phyloP scores from a whole-genome alignment of 2,329 filamentous ascomycete genomes.

The Coniochaeta ligniaria region DNA sequence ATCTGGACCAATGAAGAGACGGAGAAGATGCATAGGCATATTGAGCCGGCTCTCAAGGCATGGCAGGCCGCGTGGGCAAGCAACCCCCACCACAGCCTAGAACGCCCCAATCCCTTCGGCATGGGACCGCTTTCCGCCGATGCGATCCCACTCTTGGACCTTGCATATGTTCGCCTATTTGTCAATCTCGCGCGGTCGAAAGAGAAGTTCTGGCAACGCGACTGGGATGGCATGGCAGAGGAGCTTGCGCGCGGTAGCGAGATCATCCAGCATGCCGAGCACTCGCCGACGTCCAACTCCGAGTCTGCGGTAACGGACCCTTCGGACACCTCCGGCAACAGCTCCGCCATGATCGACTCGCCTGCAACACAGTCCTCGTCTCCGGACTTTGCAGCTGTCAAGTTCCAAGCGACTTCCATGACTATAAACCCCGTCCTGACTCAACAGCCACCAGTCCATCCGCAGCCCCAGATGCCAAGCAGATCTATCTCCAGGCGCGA shows the following conservation, averaged over 20 bases:
- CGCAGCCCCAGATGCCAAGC: conserved; percentile 14
- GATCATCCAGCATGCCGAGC: conserved; percentile 64
- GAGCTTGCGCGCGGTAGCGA: conserved; percentile 76
- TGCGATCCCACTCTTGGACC: conserved; percentile 81
- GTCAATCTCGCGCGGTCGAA: conserved; percentile 90
- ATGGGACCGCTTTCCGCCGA: conserved; percentile 80
- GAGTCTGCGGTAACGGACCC: conserved; percentile 35
- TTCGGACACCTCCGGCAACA: conserved; percentile 38
- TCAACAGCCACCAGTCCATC: conserved; percentile 14
- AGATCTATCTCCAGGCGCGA: conserved; percentile 65
- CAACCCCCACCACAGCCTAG: conserved; percentile 76
- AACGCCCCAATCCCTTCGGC: conserved; percentile 78
- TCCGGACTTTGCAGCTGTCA: conserved; percentile 34
- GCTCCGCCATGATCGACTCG: conserved; percentile 41
- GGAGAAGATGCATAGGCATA: conserved; percentile 91
- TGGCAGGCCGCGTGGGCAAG: conserved; percentile 92
- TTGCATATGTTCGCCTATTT: conserved; percentile 88
- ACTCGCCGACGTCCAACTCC: conserved; percentile 44
- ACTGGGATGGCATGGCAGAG: conserved; percentile 87
- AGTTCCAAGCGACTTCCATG: conserved; percentile 21
- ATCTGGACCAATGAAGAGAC: conserved; percentile 89
- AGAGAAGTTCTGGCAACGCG: conserved; percentile 87
- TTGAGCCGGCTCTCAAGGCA: conserved; percentile 85
- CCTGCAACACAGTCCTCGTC: conserved; percentile 44
- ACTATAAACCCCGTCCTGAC: conserved; percentile 12